Percentiles rank a stretch among this genome's conserved stretches.
These are phyloP conservation scores for Graphilbum ipis-grandicollis DNA, from an alignment of 2,329 filamentous ascomycete genomes.

Conservation along the genomic window DNA sequence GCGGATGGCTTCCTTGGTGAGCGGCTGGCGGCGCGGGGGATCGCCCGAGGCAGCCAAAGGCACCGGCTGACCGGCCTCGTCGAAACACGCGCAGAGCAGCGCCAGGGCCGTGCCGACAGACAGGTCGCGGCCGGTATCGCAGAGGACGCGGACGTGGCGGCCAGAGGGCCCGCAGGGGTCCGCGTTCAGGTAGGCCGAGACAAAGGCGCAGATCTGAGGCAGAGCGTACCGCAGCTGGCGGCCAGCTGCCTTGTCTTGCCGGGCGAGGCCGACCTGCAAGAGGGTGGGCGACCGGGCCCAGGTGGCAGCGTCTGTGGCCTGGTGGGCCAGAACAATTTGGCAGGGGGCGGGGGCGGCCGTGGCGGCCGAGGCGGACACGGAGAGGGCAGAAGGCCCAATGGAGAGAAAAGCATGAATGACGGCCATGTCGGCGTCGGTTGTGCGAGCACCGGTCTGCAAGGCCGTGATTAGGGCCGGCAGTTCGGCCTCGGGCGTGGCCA, in stretches of 20 bases:
- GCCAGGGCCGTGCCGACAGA: constrained; percentile 64
- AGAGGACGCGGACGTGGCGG: constrained; percentile 39
- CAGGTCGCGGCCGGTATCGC: constrained; percentile 63
- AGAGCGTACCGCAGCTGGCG: constrained; percentile 64
- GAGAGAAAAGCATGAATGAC: background rate
- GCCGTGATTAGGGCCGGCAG: constrained; percentile 29
- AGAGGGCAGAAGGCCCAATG: background rate
- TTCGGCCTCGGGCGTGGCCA: constrained; percentile 49
- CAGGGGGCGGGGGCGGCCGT: background rate
- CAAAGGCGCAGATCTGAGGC: constrained; percentile 41
- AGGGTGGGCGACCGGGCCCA: constrained; percentile 19
- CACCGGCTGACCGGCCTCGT: constrained; percentile 23
- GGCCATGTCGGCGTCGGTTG: constrained; percentile 2
- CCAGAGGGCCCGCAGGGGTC: background rate
- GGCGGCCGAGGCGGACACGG: background rate
- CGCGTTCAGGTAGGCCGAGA: constrained; percentile 19
- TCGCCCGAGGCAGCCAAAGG: background rate
- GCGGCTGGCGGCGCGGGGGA: constrained; percentile 6
- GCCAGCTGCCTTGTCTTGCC: constrained; percentile 56
- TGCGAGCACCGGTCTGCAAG: constrained; percentile 19
- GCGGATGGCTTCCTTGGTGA: constrained; percentile 65
- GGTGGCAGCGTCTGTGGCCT: constrained; percentile 24
- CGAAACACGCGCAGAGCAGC: constrained; percentile 55
- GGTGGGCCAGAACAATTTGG: constrained; percentile 23
- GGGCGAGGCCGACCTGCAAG: constrained; percentile 47